phyloP scores from a whole-genome alignment of 2,329 filamentous ascomycete genomes.

The Apiospora rasikravindrae region DNA sequence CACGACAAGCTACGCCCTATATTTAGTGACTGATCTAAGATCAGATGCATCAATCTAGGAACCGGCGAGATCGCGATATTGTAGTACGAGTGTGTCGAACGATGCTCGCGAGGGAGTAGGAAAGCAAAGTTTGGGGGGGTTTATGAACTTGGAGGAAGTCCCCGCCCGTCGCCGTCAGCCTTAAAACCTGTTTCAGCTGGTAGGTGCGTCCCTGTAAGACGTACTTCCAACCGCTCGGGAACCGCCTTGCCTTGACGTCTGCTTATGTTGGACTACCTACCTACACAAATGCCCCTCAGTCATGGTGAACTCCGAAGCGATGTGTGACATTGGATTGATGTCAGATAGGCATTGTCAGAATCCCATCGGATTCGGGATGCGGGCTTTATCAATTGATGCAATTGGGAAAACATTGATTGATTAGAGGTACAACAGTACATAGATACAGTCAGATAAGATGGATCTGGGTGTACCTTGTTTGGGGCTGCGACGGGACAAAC shows the following conservation, averaged over 20 bases:
- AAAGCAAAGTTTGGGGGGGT: slow-evolving; percentile 1
- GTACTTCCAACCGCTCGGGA: too few relatives aligned
- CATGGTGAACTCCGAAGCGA: background rate
- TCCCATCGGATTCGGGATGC: background rate
- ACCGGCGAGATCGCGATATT: background rate
- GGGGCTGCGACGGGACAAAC: background rate
- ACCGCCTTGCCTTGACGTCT: background rate
- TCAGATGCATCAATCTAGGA: background rate
- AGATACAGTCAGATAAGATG: background rate
- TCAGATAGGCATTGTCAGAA: too few relatives aligned
- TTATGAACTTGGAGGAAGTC: background rate
- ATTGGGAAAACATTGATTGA: background rate
- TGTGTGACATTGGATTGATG: background rate
- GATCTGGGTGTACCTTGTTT: background rate
- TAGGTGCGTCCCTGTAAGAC: background rate
- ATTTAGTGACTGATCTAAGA: background rate
- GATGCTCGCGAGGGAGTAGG: background rate
- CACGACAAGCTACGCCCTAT: background rate
- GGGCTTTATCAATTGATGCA: too few relatives aligned
- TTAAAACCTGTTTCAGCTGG: slow-evolving; percentile 12
- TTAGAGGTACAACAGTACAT: background rate
- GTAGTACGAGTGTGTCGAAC: background rate
- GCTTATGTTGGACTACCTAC: too few relatives aligned
- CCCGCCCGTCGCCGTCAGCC: slow-evolving; percentile 11
- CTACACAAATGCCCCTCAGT: background rate